phyloP scores from a whole-genome alignment of 257 asterid genomes.

The Paraleonurus japonicus region DNA sequence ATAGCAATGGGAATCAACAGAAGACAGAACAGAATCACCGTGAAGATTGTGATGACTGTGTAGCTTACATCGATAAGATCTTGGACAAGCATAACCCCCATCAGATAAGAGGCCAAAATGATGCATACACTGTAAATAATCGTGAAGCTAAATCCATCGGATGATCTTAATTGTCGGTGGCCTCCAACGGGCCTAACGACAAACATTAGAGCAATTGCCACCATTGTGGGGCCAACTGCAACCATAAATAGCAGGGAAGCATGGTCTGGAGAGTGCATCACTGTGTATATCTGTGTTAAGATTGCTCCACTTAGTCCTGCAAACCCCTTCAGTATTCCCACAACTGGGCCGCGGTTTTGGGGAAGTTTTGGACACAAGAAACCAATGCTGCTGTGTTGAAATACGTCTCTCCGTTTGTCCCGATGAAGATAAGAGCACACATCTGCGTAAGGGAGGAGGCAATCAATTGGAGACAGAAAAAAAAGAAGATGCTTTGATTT shows the following conservation, averaged over 20 bases:
- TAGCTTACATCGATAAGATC: slow-evolving; percentile 41
- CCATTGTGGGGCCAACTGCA: slow-evolving; percentile 64
- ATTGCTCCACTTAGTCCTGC: slow-evolving; percentile 69
- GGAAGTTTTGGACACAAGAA: slow-evolving; percentile 64
- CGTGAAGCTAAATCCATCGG: slow-evolving; percentile 45
- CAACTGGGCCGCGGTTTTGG: slow-evolving; percentile 68
- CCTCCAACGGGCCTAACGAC: slow-evolving; percentile 59
- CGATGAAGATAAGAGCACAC: slow-evolving; percentile 64
- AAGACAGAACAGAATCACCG: slow-evolving; percentile 37
- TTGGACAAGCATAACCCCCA: slow-evolving; percentile 62
- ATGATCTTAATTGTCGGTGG: slow-evolving; percentile 45
- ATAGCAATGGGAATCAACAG: slow-evolving; percentile 43
- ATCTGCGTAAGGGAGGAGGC: slow-evolving; percentile 34
- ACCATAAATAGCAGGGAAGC: slow-evolving; percentile 64
- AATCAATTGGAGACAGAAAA: background rate
- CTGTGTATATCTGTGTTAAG: slow-evolving; percentile 49
- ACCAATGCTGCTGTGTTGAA: slow-evolving; percentile 60
- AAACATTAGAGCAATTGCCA: slow-evolving; percentile 50
- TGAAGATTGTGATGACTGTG: slow-evolving; percentile 36
- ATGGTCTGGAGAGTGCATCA: slow-evolving; percentile 47
- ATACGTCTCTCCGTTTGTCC: slow-evolving; percentile 70
- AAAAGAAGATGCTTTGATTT: background rate
- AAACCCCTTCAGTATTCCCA: slow-evolving; percentile 68
- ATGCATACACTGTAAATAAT: slow-evolving; percentile 42
- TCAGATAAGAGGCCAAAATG: slow-evolving; percentile 49